phyloP scores from a whole-genome alignment of 768 basidiomycete genomes.

The Jaapia argillacea region DNA sequence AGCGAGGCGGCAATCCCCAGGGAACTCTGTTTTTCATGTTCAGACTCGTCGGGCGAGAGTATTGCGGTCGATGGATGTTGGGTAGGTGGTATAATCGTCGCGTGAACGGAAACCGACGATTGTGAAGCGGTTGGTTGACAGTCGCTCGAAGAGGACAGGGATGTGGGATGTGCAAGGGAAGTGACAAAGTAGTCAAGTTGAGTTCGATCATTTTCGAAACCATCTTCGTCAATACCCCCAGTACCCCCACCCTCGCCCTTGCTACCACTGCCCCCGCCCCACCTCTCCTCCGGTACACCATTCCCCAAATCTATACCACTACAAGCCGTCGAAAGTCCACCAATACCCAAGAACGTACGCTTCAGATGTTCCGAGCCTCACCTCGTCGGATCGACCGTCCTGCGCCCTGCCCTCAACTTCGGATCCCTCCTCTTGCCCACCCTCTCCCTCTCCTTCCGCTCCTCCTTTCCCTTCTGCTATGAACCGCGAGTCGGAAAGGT shows the following conservation, averaged over 20 bases:
- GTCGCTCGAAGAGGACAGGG: no score
- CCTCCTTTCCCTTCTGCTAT: no score
- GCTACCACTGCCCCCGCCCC: neutral
- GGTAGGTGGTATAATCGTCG: neutral
- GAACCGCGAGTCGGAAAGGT: no score
- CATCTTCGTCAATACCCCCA: neutral
- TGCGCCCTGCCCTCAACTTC: conserved; percentile 44
- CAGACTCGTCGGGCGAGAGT: conserved; percentile 23
- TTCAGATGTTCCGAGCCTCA: conserved; percentile 66
- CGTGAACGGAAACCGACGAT: neutral
- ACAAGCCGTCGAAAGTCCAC: conserved; percentile 6
- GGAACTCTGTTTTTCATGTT: conserved; percentile 32
- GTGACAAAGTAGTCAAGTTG: no score
- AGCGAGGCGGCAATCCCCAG: conserved; percentile 41
- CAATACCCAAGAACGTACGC: conserved; percentile 51
- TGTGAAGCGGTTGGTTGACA: no score
- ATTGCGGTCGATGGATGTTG: neutral
- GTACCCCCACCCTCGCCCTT: neutral
- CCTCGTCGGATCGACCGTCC: conserved; percentile 62
- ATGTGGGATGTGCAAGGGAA: neutral
- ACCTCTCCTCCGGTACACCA: neutral
- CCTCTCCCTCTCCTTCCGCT: no score
- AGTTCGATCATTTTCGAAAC: no score
- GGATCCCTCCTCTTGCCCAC: conserved; percentile 35
- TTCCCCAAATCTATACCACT: neutral